These are phyloP conservation scores for Peterozyma xylosa DNA, from an alignment of 805 yeast species.

Conservation along the genomic window DNA sequence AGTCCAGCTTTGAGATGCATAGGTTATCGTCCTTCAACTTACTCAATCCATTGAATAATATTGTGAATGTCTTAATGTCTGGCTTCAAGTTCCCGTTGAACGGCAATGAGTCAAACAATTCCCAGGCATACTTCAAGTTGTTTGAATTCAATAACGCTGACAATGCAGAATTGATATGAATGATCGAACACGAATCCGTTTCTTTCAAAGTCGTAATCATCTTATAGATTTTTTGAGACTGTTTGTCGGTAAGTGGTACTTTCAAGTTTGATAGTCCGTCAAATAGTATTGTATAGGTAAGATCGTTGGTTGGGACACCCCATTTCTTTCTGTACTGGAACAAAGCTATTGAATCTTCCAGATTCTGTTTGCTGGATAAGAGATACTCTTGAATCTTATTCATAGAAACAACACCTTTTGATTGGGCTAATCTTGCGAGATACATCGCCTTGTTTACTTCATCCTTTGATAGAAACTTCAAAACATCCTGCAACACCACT, in stretches of 20 bases:
- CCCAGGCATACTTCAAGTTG: constrained; percentile 28
- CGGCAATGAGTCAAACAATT: constrained; percentile 25
- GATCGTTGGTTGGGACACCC: constrained; percentile 45
- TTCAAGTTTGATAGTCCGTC: constrained; percentile 32
- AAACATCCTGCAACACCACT: constrained; percentile 45
- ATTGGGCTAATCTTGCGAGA: constrained; percentile 38
- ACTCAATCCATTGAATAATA: constrained; percentile 3
- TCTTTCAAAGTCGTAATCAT: constrained; percentile 23
- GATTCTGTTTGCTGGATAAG: constrained; percentile 29
- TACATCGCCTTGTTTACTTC: constrained; percentile 46
- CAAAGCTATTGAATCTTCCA: constrained; percentile 41
- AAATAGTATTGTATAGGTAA: constrained; percentile 37
- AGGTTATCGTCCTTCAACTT: not conserved
- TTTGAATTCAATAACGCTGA: constrained; percentile 33
- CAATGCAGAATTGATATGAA: constrained; percentile 38
- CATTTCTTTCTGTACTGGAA: constrained; percentile 54
- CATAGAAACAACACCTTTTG: constrained; percentile 51
- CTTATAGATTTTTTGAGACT: constrained; percentile 24
- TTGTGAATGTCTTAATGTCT: constrained; percentile 4
- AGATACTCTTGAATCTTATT: constrained; percentile 51
- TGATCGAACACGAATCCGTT: constrained; percentile 23
- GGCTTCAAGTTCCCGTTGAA: not conserved
- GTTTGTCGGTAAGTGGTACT: constrained; percentile 13
- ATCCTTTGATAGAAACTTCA: constrained; percentile 41
- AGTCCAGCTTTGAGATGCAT: not conserved